A percentile compares a stretch with the other conserved stretches of the same genome.
Conservation (phyloP, 805 yeast species). For the Ogataea paraovalis region DNA sequence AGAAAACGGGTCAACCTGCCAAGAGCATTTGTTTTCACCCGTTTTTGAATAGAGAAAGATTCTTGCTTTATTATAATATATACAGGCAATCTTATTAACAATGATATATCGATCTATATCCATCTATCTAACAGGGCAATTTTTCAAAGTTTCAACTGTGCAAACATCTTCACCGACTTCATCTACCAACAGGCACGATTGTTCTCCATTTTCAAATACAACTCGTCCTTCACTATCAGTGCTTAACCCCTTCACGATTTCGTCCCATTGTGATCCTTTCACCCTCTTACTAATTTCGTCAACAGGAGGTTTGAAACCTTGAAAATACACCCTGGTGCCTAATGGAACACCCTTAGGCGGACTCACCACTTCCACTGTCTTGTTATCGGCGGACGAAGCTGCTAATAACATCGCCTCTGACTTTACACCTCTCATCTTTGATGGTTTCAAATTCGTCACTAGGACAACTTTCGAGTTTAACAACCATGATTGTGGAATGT, state of each 20-base stretch:
- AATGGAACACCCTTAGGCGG: constrained; percentile 38
- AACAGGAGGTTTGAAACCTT: constrained; percentile 18
- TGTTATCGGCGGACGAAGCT: constrained; percentile 31
- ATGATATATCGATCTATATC: too few relatives aligned
- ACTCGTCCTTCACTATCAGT: constrained; percentile 33
- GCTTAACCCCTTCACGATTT: constrained; percentile 27
- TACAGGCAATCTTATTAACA: too few relatives aligned
- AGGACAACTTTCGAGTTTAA: constrained; percentile 43
- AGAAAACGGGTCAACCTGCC: too few relatives aligned
- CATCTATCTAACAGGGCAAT: constrained; percentile 6
- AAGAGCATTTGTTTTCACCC: too few relatives aligned
- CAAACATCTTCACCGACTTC: constrained; percentile 10
- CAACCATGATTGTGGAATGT: constrained; percentile 37
- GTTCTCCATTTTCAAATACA: constrained; percentile 17
- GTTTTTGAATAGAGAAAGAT: too few relatives aligned
- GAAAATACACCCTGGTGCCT: constrained; percentile 41
- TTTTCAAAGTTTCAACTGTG: constrained; percentile 10
- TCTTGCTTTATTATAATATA: too few relatives aligned
- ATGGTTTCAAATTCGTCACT: constrained; percentile 54
- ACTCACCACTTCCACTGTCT: constrained; percentile 40
- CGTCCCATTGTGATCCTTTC: constrained; percentile 35
- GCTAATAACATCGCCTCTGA: constrained; percentile 69
- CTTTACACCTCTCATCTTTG: constrained; percentile 57
- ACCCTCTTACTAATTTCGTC: constrained; percentile 23
- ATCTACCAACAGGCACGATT: constrained; percentile 3